Base-by-base conservation (phyloP, 805 yeast genomes). In the Saccharomycopsis microspora region DNA sequence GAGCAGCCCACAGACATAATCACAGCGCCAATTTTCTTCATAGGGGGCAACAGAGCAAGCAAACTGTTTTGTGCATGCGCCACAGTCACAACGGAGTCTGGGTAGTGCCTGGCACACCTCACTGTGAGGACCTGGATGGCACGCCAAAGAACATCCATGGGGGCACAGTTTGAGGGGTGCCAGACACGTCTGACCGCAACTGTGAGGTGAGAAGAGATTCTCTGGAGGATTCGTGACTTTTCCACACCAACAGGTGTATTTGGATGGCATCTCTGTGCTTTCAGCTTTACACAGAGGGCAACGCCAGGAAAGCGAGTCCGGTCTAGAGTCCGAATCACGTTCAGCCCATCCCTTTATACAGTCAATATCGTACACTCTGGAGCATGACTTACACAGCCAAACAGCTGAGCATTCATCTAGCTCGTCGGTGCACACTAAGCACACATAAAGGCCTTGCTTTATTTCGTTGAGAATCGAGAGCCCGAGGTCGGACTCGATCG, bases 101-200 rank as follows among this genome's bases (percentile, higher is more conserved):
- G 94, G 90, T 60, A 82, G 64, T 1, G 95, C 87, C 9, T 83
- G 79, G 66, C 97, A 88, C 30, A 68, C 68, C 38, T 68, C 68
- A 0, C 86, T 78, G 62, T 89, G 96, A 1, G 88, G 83, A 0
- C 96, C 97, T 2, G 96, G 90, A 61, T 88, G 97, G 60, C 97
- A 88, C 10, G 73, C 71, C 3, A 78, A 64, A 1, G 84, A 64
- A 58, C 97, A 88, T 3, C 78, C 75, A 60, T 88, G 97, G 1
- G 79, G 71, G 60, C 96, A 84, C 4, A 63, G 59, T 1, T 64
- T 60, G 44, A 81, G 68, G 33, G 75, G 71, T 37, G 68, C 65
- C 44, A 74, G 72, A 66, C 97, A 88, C 0, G 85, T 71, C 59
- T 84, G 88, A 2, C 96, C 96, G 69, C 97, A 89, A 43, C 93